Conservation (phyloP, 306 rosid genomes). For the Prunus mongolica region DNA sequence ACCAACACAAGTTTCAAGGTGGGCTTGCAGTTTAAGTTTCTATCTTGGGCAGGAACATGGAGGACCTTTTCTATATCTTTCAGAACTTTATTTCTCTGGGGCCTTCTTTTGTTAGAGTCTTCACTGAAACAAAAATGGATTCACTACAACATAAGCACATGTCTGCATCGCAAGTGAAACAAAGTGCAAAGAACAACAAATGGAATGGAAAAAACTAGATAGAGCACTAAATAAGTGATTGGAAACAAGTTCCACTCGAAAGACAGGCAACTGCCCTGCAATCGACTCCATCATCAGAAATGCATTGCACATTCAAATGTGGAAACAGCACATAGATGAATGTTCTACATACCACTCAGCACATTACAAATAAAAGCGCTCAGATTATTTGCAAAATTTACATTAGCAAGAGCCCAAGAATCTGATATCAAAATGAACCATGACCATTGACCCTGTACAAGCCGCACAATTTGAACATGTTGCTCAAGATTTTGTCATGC, state of each 20-base stretch:
- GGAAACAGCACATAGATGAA: not conserved
- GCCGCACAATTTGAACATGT: not conserved
- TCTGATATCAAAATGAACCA: not conserved
- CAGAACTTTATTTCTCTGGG: conserved; percentile 56
- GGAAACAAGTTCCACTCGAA: not conserved
- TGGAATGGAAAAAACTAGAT: not conserved
- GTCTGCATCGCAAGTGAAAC: conserved; percentile 15
- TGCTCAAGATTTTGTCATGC: not conserved
- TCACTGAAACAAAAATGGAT: conserved; percentile 57
- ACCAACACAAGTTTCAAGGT: conserved; percentile 63
- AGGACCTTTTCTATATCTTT: conserved; percentile 60
- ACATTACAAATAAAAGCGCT: not conserved
- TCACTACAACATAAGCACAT: not conserved
- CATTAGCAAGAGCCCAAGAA: not conserved
- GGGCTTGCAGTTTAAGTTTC: conserved; percentile 58
- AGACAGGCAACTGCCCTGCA: not conserved
- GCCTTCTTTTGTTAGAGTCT: conserved; percentile 59
- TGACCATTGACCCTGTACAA: not conserved
- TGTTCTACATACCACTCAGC: not conserved
- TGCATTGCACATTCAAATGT: not conserved
- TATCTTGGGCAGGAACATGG: conserved; percentile 27
- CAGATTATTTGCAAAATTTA: not conserved
- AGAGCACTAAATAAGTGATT: not conserved
- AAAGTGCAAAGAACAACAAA: conserved; percentile 14
- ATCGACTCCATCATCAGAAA: not conserved